Conservation (phyloP, 192 early-diverging fungal genomes). For the Pilaira anomala region DNA sequence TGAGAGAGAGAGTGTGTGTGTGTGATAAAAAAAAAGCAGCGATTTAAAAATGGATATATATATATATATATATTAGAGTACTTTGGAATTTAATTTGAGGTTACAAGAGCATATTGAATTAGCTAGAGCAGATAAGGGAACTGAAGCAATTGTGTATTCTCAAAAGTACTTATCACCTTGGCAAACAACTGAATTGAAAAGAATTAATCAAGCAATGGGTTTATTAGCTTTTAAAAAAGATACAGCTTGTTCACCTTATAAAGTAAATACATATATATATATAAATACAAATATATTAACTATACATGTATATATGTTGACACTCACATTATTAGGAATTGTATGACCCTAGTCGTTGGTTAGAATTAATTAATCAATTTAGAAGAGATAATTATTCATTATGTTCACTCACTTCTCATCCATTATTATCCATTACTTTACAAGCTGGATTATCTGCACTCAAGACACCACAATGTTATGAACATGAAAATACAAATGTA, state of each 20-base stretch:
- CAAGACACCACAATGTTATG: constrained; percentile 84
- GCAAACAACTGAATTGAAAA: constrained; percentile 69
- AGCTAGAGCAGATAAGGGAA: constrained; percentile 54
- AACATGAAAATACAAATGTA: constrained; percentile 73
- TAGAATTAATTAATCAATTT: constrained; percentile 73
- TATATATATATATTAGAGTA: constrained; percentile 59
- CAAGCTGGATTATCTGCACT: constrained; percentile 96
- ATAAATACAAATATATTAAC: too few species aligned
- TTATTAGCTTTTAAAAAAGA: constrained; percentile 78
- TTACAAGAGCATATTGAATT: constrained; percentile 96
- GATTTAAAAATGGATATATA: neutral
- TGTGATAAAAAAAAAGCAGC: neutral
- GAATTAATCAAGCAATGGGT: constrained; percentile 88
- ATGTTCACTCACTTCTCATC: constrained; percentile 81
- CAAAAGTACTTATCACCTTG: constrained; percentile 81
- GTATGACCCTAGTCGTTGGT: constrained; percentile 76
- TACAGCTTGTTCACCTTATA: constrained; percentile 81
- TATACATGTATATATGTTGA: too few species aligned
- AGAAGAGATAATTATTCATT: constrained; percentile 83
- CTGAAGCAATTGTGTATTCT: constrained; percentile 82
- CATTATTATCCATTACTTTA: constrained; percentile 81
- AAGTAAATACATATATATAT: constrained; percentile 38
- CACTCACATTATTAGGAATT: constrained; percentile 52
- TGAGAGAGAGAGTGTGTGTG: constrained; percentile 20
- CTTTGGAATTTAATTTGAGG: constrained; percentile 93